Evolutionary conservation across 768 basidiomycete species (phyloP).

Genomic region (Mycena sanguinolenta): DNA sequence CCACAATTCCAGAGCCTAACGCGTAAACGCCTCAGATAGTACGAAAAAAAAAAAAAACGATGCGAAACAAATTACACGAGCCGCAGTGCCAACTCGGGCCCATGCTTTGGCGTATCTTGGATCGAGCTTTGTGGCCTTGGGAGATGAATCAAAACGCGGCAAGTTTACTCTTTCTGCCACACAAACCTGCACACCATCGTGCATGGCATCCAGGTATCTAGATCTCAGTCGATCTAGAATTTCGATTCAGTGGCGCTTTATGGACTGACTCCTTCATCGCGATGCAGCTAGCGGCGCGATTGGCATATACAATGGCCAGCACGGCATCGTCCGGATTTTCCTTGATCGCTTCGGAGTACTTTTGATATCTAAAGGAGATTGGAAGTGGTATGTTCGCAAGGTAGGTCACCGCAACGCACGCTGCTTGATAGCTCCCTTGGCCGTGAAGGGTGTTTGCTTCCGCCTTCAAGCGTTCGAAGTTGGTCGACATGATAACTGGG

Average conservation of each 20-base stretch:
- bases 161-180: not conserved
- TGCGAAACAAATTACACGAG: constrained; percentile 41
- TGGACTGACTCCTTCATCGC: constrained; percentile 52
- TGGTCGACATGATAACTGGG: constrained; percentile 18
- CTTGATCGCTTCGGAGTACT: constrained; percentile 59
- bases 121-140: constrained; percentile 54
- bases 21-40: no score
- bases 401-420: constrained; percentile 20
- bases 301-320: constrained; percentile 57
- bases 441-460: constrained; percentile 57
- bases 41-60: no score
- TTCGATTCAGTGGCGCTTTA: no score
- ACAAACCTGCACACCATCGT: constrained; percentile 48
- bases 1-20: constrained; percentile 42
- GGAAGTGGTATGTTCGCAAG: not conserved
- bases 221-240: no score
- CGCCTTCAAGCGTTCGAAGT: constrained; percentile 50
- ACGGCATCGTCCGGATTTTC: constrained; percentile 53
- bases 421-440: constrained; percentile 49
- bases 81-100: constrained; percentile 53
- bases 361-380: constrained; percentile 39
- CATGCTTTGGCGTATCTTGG: constrained; percentile 57
- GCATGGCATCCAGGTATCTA: constrained; percentile 49
- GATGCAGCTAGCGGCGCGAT: constrained; percentile 58
- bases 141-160: not conserved